Base-by-base conservation (phyloP, 1,284 basidiomycete genomes). In the Apiotrichum mycotoxinovorans region DNA sequence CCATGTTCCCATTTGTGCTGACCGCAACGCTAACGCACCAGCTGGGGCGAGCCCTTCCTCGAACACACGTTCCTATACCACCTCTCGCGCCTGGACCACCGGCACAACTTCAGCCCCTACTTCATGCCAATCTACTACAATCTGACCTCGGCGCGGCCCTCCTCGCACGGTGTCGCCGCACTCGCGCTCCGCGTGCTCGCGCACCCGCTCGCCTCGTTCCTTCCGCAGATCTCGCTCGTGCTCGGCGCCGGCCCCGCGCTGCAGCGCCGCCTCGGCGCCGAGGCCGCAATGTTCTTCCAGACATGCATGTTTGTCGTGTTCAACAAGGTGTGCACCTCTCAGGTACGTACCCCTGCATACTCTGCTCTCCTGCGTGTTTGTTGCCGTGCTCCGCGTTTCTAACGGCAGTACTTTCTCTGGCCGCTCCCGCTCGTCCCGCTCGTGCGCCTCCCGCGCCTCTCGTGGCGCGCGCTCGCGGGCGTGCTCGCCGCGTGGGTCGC, bases 251-350 rank as follows among this genome's bases (percentile, higher is more conserved):
- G 76, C 14, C 61, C 77, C 34, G 34, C 58, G 3, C 46, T 83
- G 8, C 61, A 66, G 79, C 79, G 79, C 20, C 30, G 40, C 9
- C 54, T 68, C 18, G 64, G 87, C 44, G 79, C 98, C 4, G 82
- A 86, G 4, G 87, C 93, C 62, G 83, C 89, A 2, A 64, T 75
- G 61, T 91, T 96, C 68, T 82, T 93, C 22, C 94, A 98, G 76
- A 98, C 96, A 0, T 82, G 85, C 46, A 79, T 84, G 0, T 98
- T 99, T 70, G 93, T 98, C 17, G 80, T 90, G 1, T 94, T 97
- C 81, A 99, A 98, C 77, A 96, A 97, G 79, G 96, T 99, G 43
- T 96, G 92, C 82, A 99, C 96, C 0, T 95, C 91, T 1, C 91
- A 95, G 81, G 90, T 89, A 63, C 58, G 84, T 78, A 37, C 30